Conservation (phyloP, 768 basidiomycete genomes). For the Tylopilus sp. region DNA sequence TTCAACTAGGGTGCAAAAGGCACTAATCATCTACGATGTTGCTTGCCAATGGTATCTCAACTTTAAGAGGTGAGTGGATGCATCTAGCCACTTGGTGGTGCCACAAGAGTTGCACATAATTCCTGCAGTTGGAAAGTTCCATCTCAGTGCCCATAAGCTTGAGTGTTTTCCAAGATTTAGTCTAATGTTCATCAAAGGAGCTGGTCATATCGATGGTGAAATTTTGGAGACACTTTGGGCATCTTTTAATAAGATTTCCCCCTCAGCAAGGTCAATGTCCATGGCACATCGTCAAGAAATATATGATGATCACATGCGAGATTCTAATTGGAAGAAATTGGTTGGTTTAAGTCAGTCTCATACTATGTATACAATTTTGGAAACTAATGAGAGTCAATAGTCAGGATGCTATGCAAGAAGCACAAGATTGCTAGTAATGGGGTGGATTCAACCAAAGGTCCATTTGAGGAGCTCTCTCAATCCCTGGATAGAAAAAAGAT, state of each 20-base stretch:
- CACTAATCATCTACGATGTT: conserved; percentile 29
- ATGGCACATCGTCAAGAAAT: conserved; percentile 25
- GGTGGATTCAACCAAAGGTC: not conserved
- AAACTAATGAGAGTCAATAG: not conserved
- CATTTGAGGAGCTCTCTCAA: not conserved
- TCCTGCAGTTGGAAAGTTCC: conserved; percentile 26
- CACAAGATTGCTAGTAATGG: not conserved
- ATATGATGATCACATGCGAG: not conserved
- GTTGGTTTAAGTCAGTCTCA: not conserved
- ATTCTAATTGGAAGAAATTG: conserved; percentile 2
- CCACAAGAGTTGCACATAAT: conserved; percentile 2
- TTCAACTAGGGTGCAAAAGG: not conserved
- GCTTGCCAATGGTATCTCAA: conserved; percentile 25
- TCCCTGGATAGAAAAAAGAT: not conserved
- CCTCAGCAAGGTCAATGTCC: conserved; percentile 21
- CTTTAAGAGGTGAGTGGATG: not conserved
- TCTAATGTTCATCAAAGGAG: conserved; percentile 18
- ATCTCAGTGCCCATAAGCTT: conserved; percentile 29
- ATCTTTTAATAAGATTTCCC: conserved; percentile 24
- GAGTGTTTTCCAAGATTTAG: conserved; percentile 25
- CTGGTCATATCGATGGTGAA: conserved; percentile 30
- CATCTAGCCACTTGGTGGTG: not conserved
- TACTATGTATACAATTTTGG: not conserved
- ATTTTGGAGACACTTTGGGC: conserved; percentile 36
- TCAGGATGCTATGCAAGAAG: not conserved